Conservation (phyloP, 352 stramenopile species). For the Phytophthora macrochlamydospora region DNA sequence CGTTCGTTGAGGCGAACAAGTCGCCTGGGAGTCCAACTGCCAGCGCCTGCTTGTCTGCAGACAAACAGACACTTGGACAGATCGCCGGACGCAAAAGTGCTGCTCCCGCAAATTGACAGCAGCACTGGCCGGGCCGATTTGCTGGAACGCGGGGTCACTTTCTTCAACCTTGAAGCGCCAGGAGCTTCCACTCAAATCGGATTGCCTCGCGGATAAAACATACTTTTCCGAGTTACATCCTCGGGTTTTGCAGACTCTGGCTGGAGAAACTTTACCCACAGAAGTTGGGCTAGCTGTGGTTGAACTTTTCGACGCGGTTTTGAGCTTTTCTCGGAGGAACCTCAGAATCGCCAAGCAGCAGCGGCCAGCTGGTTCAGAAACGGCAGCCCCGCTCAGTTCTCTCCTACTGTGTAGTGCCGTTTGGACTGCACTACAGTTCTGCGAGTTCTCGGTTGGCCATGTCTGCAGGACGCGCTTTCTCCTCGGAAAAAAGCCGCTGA, state of each 20-base stretch:
- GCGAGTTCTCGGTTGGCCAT: neutral
- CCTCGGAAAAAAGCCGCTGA: neutral
- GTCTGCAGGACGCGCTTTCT: neutral
- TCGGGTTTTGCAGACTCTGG: neutral
- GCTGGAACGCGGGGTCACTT: neutral
- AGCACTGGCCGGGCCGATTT: neutral
- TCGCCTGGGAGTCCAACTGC: too few species aligned
- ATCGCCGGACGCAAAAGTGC: neutral
- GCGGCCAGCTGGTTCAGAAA: neutral
- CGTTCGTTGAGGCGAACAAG: too few species aligned
- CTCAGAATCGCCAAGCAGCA: constrained; percentile 1
- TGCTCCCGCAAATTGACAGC: neutral
- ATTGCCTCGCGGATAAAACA: constrained; percentile 2
- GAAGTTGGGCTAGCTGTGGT: neutral
- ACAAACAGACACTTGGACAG: too few species aligned
- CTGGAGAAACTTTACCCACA: neutral
- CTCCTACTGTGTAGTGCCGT: neutral
- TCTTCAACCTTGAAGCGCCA: constrained; percentile 1
- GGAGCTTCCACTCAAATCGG: constrained; percentile 3
- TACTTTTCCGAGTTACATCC: neutral
- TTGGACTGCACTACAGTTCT: neutral
- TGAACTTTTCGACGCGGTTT: neutral
- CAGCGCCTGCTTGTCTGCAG: too few species aligned
- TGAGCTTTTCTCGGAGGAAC: neutral
- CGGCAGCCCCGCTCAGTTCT: neutral